These are phyloP conservation scores for Apiospora koreana DNA, from an alignment of 2,329 filamentous ascomycete genomes.

Conservation along the genomic window DNA sequence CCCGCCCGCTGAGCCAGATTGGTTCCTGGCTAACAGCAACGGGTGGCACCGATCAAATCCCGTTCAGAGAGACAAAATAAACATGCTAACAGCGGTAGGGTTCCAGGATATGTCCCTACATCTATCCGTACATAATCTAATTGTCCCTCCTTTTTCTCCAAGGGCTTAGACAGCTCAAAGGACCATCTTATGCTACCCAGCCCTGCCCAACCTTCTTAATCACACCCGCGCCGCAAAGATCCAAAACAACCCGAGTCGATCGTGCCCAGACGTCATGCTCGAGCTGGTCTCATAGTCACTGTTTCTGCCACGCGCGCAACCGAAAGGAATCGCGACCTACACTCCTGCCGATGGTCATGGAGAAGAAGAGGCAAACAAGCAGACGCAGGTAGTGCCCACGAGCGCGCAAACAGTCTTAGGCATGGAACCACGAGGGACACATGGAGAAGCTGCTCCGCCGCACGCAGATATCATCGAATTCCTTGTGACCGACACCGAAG, in stretches of 20 bases:
- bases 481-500: not conserved
- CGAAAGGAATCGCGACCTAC: not conserved
- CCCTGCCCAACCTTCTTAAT: not conserved
- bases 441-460: not conserved
- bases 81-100: not conserved
- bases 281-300: not conserved
- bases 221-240: not conserved
- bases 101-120: not conserved
- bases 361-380: not conserved
- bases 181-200: not conserved
- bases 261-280: not conserved
- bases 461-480: not conserved
- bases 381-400: slow-evolving; percentile 1
- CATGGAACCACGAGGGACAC: slow-evolving; percentile 1
- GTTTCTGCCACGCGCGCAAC: not conserved
- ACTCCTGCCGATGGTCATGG: not conserved
- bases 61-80: not conserved
- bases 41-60: not conserved
- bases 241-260: not conserved
- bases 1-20: not conserved
- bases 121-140: no score
- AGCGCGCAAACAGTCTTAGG: slow-evolving; percentile 3
- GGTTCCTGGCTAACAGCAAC: slow-evolving; percentile 1
- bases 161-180: not conserved
- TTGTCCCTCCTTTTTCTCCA: not conserved